A percentile compares a stretch with the other conserved stretches of the same genome.
Conservation (phyloP, 1,284 basidiomycete species). For the Vanrija humicola region DNA sequence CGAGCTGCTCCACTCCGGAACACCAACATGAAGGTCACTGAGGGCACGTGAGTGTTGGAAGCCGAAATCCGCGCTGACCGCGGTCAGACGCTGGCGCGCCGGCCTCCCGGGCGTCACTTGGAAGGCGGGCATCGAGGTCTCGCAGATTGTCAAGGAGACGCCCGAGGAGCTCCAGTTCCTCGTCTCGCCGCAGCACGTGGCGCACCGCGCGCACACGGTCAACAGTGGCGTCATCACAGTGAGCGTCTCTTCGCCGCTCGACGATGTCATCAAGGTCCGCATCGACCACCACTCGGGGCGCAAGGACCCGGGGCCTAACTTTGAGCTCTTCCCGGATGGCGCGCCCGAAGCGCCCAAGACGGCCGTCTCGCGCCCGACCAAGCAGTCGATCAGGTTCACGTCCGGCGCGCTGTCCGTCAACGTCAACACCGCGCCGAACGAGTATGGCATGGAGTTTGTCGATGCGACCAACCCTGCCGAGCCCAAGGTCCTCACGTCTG, state of each 20-base stretch:
- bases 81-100: constrained; percentile 27
- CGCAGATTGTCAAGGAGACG: constrained; percentile 36
- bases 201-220: neutral
- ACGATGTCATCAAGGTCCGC: constrained; percentile 56
- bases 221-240: constrained; percentile 57
- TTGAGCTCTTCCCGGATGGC: constrained; percentile 63
- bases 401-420: constrained; percentile 33
- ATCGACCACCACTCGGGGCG: constrained; percentile 59
- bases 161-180: constrained; percentile 57
- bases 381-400: constrained; percentile 46
- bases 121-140: constrained; percentile 60
- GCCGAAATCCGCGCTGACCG: neutral
- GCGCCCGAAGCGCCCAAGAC: constrained; percentile 53
- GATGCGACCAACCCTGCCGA: constrained; percentile 8
- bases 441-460: constrained; percentile 53
- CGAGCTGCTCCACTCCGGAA: neutral
- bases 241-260: constrained; percentile 61
- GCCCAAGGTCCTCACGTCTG: constrained; percentile 35
- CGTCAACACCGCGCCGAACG: constrained; percentile 28
- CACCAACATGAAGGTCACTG: constrained; percentile 43
- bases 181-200: constrained; percentile 58
- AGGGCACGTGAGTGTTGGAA: constrained; percentile 55
- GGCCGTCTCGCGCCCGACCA: constrained; percentile 48
- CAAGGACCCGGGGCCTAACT: constrained; percentile 52
- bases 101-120: constrained; percentile 37